These are phyloP conservation scores for Saccharomycopsis lassenensis DNA, from an alignment of 805 yeast species.

Conservation along the genomic window DNA sequence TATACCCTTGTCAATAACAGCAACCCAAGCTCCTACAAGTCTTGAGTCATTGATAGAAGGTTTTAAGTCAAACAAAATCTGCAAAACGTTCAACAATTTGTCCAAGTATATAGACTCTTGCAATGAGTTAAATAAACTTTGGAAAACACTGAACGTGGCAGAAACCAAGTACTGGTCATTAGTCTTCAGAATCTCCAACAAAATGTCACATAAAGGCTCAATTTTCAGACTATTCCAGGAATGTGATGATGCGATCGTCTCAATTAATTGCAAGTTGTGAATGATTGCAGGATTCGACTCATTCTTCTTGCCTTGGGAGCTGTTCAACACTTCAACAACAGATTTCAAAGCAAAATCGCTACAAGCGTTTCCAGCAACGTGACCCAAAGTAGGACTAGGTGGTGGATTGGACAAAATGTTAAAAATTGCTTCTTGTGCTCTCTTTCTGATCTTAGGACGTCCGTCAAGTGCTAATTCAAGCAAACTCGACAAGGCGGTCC, in stretches of 20 bases:
- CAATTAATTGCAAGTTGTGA: conserved; percentile 68
- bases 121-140: conserved; percentile 63
- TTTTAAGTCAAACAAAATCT: conserved; percentile 63
- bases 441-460: conserved; percentile 90
- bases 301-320: conserved; percentile 24
- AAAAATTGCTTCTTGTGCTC: conserved; percentile 84
- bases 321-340: conserved; percentile 35
- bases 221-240: conserved; percentile 73
- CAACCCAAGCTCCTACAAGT: conserved; percentile 90
- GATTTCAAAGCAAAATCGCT: conserved; percentile 57
- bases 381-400: conserved; percentile 68
- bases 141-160: conserved; percentile 75
- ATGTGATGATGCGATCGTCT: conserved; percentile 56
- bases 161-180: conserved; percentile 79
- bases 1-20: conserved; percentile 80
- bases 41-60: conserved; percentile 79
- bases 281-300: conserved; percentile 37
- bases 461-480: conserved; percentile 73
- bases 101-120: conserved; percentile 48
- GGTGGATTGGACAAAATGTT: conserved; percentile 51
- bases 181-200: conserved; percentile 67
- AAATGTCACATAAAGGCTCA: conserved; percentile 62
- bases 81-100: conserved; percentile 51
- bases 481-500: conserved; percentile 69
- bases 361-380: conserved; percentile 62